Conservation (phyloP, 192 early-diverging fungal genomes). For the Lobosporangium transversale region DNA sequence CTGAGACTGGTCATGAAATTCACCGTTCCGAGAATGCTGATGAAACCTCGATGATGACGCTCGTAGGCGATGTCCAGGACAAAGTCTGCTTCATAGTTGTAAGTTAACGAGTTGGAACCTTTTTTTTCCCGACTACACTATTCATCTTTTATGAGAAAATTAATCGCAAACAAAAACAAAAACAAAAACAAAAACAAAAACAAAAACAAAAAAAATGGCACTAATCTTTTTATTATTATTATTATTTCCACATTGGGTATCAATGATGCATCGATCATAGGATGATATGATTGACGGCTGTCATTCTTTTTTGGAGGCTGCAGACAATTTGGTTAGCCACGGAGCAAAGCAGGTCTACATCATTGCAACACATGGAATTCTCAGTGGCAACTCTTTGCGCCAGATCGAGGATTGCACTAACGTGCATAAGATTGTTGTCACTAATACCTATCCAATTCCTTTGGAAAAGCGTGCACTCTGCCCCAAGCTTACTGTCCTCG, state of each 20-base stretch:
- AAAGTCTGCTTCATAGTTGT: slow-evolving; percentile 88
- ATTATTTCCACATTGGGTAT: no score
- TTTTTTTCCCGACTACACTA: no score
- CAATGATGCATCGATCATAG: no score
- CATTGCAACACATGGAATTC: slow-evolving; percentile 94
- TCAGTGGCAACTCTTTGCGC: slow-evolving; percentile 86
- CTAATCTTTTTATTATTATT: no score
- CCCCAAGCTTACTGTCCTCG: slow-evolving; percentile 85
- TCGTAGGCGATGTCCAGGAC: slow-evolving; percentile 93
- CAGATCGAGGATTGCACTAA: slow-evolving; percentile 85
- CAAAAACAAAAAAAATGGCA: no score
- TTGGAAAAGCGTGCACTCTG: slow-evolving; percentile 73
- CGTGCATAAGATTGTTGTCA: slow-evolving; percentile 86
- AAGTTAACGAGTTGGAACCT: slow-evolving; percentile 1
- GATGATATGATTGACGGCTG: slow-evolving; percentile 97
- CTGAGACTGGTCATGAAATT: slow-evolving; percentile 60
- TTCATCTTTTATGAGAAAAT: no score
- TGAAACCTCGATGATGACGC: slow-evolving; percentile 73
- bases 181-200: no score
- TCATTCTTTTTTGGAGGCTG: slow-evolving; percentile 90
- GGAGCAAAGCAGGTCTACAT: slow-evolving; percentile 84
- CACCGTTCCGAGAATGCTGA: slow-evolving; percentile 44
- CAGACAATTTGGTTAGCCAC: slow-evolving; percentile 88
- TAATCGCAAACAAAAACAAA: no score
- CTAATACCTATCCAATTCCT: slow-evolving; percentile 88